phyloP scores from a whole-genome alignment of 805 yeast species.

The Candida endomychidarum region DNA sequence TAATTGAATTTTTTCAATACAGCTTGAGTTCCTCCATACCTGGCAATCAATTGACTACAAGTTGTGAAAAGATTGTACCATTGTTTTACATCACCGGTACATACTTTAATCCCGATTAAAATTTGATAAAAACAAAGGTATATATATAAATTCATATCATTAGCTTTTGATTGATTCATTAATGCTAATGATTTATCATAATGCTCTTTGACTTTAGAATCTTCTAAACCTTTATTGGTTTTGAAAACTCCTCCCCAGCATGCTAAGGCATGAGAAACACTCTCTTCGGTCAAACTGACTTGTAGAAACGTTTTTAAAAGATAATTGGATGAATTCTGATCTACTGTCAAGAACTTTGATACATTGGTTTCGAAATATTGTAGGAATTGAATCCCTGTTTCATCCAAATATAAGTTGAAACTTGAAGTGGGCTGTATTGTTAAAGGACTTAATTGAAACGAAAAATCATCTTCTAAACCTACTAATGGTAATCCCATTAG shows the following conservation, averaged over 20 bases:
- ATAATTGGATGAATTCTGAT: constrained; percentile 1
- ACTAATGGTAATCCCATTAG: neutral
- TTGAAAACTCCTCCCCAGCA: constrained; percentile 11
- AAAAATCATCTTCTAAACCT: neutral
- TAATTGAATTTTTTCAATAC: constrained; percentile 16
- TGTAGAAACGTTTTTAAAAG: constrained; percentile 9
- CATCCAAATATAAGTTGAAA: constrained; percentile 7
- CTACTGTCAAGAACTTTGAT: neutral
- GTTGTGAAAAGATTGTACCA: constrained; percentile 16
- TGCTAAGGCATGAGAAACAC: constrained; percentile 9
- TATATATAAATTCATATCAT: neutral
- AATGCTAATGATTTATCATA: constrained; percentile 1
- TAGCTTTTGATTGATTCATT: neutral
- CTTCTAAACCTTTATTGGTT: constrained; percentile 3
- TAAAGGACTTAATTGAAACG: neutral
- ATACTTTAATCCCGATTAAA: constrained; percentile 14
- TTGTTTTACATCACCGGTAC: constrained; percentile 21
- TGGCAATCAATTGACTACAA: constrained; percentile 5
- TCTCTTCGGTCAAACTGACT: constrained; percentile 8
- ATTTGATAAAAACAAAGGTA: constrained; percentile 8
- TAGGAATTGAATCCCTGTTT: constrained; percentile 8
- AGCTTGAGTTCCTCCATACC: constrained; percentile 18
- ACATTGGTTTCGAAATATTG: constrained; percentile 9
- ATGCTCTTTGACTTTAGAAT: constrained; percentile 4
- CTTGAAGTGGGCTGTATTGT: constrained; percentile 4